Percentiles rank a stretch among this genome's conserved stretches.
These are phyloP conservation scores for Botrytis pseudocinerea DNA, from an alignment of 2,329 filamentous ascomycete genomes.

Conservation along the genomic window DNA sequence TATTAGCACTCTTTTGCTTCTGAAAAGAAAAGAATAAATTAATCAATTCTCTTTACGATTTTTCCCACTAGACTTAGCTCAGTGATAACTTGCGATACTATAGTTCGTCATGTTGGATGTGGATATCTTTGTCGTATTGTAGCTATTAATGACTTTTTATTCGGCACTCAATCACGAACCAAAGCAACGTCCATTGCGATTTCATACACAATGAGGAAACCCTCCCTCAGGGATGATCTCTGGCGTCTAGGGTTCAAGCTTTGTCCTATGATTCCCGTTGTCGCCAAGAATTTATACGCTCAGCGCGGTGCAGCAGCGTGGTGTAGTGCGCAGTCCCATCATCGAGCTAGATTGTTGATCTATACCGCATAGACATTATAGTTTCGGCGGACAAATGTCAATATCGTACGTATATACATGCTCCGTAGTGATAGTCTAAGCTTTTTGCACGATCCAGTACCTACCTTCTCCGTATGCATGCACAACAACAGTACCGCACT, in stretches of 20 bases:
- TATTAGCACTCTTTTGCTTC: background rate
- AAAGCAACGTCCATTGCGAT: background rate
- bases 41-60: background rate
- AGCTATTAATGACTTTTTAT: background rate
- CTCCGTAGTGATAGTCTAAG: background rate
- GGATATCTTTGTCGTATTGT: background rate
- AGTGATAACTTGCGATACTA: background rate
- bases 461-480: background rate
- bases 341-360: conserved; percentile 2
- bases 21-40: background rate
- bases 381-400: background rate
- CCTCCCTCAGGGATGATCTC: background rate
- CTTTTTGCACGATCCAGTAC: conserved; percentile 1
- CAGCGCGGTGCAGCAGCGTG: conserved; percentile 22
- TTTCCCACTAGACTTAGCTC: conserved; percentile 11
- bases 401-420: background rate
- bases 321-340: conserved; percentile 11
- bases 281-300: conserved; percentile 25
- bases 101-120: too few relatives aligned
- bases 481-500: background rate
- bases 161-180: background rate
- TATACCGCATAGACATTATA: background rate
- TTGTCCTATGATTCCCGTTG: conserved; percentile 1
- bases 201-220: background rate
- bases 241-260: conserved; percentile 23